These are phyloP conservation scores for Antitrichia curtipendula DNA, from an alignment of 225 moss, liverwort and hornwort species.

Conservation along the genomic window DNA sequence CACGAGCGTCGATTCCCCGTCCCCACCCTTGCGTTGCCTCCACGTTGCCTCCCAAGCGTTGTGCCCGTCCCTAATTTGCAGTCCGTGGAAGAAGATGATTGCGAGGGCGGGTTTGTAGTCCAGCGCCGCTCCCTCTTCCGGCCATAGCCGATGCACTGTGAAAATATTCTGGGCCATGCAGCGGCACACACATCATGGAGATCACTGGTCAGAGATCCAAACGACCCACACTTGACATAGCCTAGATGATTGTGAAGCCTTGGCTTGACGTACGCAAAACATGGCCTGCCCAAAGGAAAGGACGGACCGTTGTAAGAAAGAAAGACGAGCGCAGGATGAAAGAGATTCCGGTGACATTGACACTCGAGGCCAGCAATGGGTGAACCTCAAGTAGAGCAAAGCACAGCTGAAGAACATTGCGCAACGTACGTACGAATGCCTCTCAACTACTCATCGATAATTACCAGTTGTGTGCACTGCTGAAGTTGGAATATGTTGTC, in stretches of 20 bases:
- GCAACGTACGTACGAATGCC: background rate
- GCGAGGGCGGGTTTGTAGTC: background rate
- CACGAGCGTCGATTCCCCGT: background rate
- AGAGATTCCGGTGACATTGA: background rate
- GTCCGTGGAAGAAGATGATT: conserved; percentile 12
- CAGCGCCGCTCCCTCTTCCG: background rate
- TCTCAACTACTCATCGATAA: background rate
- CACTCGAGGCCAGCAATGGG: background rate
- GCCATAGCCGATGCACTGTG: conserved; percentile 8
- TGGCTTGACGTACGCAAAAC: background rate
- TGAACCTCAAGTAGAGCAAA: background rate
- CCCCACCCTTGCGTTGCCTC: background rate
- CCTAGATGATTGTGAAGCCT: background rate
- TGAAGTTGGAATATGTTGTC: background rate
- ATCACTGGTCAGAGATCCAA: background rate
- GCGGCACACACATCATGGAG: background rate
- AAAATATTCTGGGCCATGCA: background rate
- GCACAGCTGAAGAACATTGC: background rate
- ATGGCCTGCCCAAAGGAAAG: background rate
- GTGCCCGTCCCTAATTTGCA: background rate
- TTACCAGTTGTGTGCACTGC: background rate
- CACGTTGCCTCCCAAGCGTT: background rate
- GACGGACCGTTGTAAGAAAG: background rate
- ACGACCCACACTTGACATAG: background rate
- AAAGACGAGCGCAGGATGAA: background rate